These are phyloP conservation scores for Cercospora nicotianae DNA, from an alignment of 2,329 filamentous ascomycete genomes.

Conservation along the genomic window DNA sequence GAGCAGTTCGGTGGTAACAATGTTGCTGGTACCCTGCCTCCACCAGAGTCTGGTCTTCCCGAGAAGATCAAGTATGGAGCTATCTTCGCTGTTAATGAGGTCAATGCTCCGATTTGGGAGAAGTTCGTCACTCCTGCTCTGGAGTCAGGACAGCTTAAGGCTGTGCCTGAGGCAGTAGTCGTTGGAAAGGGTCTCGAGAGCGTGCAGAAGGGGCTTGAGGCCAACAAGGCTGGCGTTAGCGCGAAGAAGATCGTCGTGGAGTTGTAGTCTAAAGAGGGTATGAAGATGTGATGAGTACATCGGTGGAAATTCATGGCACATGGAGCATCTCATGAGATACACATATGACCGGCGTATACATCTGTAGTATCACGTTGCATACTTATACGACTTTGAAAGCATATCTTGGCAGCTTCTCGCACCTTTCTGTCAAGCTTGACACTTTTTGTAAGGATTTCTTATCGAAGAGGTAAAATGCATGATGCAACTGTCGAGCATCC, in stretches of 20 bases:
- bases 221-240: slow-evolving; percentile 37
- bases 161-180: slow-evolving; percentile 41
- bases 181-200: slow-evolving; percentile 42
- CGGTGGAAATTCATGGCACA: not conserved
- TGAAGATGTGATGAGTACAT: not conserved
- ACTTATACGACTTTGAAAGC: not conserved
- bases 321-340: not conserved
- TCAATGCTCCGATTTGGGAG: slow-evolving; percentile 34
- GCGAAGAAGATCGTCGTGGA: slow-evolving; percentile 40
- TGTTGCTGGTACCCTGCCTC: slow-evolving; percentile 25
- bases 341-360: not conserved
- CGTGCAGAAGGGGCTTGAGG: slow-evolving; percentile 36
- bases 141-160: slow-evolving; percentile 36
- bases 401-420: not conserved
- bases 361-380: not conserved
- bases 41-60: slow-evolving; percentile 30
- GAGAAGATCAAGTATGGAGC: slow-evolving; percentile 31
- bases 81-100: slow-evolving; percentile 33
- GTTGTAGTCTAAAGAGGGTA: slow-evolving; percentile 16
- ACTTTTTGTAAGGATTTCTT: not conserved
- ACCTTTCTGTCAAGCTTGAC: not conserved
- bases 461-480: not conserved
- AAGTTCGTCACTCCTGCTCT: slow-evolving; percentile 38
- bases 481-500: not conserved
- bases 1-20: slow-evolving; percentile 35